A percentile compares a stretch with the other conserved stretches of the same genome.
phyloP scores from a whole-genome alignment of 768 basidiomycete species.

The Botryobasidium botryosum region DNA sequence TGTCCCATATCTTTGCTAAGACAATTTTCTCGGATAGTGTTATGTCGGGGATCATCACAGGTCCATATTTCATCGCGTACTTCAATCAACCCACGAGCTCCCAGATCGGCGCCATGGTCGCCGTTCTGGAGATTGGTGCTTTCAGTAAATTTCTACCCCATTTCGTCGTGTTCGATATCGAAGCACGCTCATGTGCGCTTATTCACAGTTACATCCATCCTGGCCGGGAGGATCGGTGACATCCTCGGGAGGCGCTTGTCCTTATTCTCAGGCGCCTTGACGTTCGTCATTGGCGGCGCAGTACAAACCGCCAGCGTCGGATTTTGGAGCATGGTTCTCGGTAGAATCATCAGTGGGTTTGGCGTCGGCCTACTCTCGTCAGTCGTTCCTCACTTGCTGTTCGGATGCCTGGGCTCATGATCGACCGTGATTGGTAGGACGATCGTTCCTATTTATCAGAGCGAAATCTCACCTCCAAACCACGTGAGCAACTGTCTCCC shows the following conservation, averaged over 20 bases:
- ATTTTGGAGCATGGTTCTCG: conserved; percentile 65
- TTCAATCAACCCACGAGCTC: conserved; percentile 62
- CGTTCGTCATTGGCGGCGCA: conserved; percentile 76
- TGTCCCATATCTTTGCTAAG: no score
- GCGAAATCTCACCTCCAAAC: conserved; percentile 85
- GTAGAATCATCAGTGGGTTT: conserved; percentile 68
- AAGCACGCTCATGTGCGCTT: conserved; percentile 8
- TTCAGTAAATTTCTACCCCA: conserved; percentile 39
- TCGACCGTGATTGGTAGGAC: conserved; percentile 33
- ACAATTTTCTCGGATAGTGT: no score
- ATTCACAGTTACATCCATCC: conserved; percentile 61
- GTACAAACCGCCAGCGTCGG: conserved; percentile 72
- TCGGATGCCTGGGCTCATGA: conserved; percentile 1
- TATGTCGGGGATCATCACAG: conserved; percentile 85
- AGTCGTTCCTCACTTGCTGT: conserved; percentile 17
- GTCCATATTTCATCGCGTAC: conserved; percentile 63
- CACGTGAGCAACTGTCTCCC: conserved; percentile 39
- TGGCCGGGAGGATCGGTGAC: conserved; percentile 81
- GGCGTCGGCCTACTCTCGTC: conserved; percentile 83
- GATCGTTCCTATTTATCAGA: conserved; percentile 91
- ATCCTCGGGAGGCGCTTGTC: conserved; percentile 72
- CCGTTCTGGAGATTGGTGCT: conserved; percentile 85
- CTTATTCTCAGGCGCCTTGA: conserved; percentile 60
- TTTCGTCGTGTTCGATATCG: not conserved
- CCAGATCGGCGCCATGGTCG: conserved; percentile 85